Base-by-base conservation (phyloP, 1,284 basidiomycete genomes). In the Xerocomus nothofagi region DNA sequence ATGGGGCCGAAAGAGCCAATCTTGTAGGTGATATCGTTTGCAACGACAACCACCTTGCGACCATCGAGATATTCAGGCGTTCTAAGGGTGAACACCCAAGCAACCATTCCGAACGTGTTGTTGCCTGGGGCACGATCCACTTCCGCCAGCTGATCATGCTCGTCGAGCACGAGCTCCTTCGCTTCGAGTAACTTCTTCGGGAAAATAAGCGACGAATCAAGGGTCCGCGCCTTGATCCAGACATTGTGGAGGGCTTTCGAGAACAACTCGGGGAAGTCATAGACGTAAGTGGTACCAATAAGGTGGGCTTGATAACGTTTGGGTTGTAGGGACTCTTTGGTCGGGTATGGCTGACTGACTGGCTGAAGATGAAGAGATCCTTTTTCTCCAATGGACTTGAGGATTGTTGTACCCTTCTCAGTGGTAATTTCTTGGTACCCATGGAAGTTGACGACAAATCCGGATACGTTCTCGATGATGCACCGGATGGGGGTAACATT, bases 301-400 rank as follows among this genome's bases (percentile, higher is more conserved):
- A 97, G 84, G 71, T 99, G 97, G n/a, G 97, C 97, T 67, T 98
- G 95, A 76, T 98, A 98, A 61, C 97, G 93, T 70, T 97, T 95
- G 49, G 96, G 95, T 72, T 99, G 97, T 46, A 99, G 78, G n/a
- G 94, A 98, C 69, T 98, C 95, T 74, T 98, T 99, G 53, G 96
- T 98, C 15, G 95, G 84, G 73, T 99, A 98, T 0, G 93, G 80
- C 58, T 88, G 85, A 71, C 92, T 89, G 59, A 95, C 93, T 23
- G 92, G 92, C 72, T 94, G 93, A 39, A 97, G 78, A 72, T 98
- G 94, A 54, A 95, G 80, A 44, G 93, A 91, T 10, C 95, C 94
- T 67, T 91, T 92, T 53, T 93, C 91, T 42, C 95, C 95, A 58
- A 98, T 96, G 7, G 95, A 96, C 73, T 97, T 97, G 57, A 99